phyloP scores from a whole-genome alignment of 73 alveolate species.

The Paramecium octaurelia region DNA sequence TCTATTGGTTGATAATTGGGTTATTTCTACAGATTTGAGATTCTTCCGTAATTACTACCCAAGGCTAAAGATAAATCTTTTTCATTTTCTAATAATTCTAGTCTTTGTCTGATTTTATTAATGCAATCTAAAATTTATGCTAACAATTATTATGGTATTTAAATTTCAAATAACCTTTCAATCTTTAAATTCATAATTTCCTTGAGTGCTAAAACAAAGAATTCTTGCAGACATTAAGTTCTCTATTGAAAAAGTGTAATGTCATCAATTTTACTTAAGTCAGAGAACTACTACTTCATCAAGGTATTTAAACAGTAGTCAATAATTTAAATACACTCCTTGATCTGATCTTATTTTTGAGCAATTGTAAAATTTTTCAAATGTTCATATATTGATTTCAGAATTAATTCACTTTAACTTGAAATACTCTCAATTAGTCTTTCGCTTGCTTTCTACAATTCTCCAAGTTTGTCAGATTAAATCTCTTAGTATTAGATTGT shows the following conservation, averaged over 20 bases:
- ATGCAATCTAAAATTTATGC: neutral
- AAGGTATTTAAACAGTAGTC: neutral
- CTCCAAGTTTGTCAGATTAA: neutral
- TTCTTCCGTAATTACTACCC: neutral
- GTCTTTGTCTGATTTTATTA: neutral
- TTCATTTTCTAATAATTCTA: neutral
- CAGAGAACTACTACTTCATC: neutral
- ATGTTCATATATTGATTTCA: neutral
- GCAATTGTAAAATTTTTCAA: neutral
- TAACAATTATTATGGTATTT: neutral
- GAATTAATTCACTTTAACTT: slow-evolving; percentile 3
- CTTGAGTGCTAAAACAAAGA: neutral
- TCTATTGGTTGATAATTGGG: neutral
- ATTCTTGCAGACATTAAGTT: neutral
- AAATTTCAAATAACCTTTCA: neutral
- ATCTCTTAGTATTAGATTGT: neutral
- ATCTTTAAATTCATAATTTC: neutral
- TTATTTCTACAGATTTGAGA: neutral
- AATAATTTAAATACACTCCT: neutral
- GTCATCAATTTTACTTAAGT: neutral
- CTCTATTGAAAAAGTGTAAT: neutral
- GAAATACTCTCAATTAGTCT: slow-evolving; percentile 22
- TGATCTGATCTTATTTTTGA: neutral
- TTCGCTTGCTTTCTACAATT: slow-evolving; percentile 32
- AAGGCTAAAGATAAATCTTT: neutral